Evolutionary conservation across 2,329 filamentous ascomycete species (phyloP), one percentile per base, ranked within the genome.

Genomic region (Domatiomyces globalis): DNA sequence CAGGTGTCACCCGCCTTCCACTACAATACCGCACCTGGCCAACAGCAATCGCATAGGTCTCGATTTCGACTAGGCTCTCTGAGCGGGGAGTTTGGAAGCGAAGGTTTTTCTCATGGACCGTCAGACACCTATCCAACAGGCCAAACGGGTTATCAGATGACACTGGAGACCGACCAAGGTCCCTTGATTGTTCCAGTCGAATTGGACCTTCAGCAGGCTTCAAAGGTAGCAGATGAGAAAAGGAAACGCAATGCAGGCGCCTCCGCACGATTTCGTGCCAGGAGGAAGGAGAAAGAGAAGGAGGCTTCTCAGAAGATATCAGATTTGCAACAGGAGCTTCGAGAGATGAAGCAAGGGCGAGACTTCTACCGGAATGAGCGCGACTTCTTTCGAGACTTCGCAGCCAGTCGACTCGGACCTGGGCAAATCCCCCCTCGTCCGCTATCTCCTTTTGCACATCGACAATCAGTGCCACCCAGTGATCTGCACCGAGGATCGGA

Each of bases 231-330:
- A 42, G 85, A 92, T 62, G 86, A 94, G 66, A 94, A 92, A 69
- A 76, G 87, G 51, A 83, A 84, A 65, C 79, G 87, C 49, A 94
- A 94, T 62, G 87, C 87, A 43, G 85, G 85, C 46, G 87, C 87
- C 5, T 94, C 87, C 51, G 86, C 86, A 46, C 77, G 87, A 53
- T 92, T 94, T 58, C 78, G 87, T 51, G 80, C 82, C 62, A 78
- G 88, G 54, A 81, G 87, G 63, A 94, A 94, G 69, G 85, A 88
- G 62, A 83, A 84, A 65, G 85, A 90, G 64, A 79, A 78, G 60
- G 83, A 87, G 64, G 83, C 83, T 52, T 78, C 79, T 15, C 74
- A 76, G 50, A 82, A 78, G 48, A 81, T 90, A 56, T 74, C 84
- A 48, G 78, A 81, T 58, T 71, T 90, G 50, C 82, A 87, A 62